phyloP scores from a whole-genome alignment of 2,329 filamentous ascomycete species.

The Akanthomyces dipterigenus region DNA sequence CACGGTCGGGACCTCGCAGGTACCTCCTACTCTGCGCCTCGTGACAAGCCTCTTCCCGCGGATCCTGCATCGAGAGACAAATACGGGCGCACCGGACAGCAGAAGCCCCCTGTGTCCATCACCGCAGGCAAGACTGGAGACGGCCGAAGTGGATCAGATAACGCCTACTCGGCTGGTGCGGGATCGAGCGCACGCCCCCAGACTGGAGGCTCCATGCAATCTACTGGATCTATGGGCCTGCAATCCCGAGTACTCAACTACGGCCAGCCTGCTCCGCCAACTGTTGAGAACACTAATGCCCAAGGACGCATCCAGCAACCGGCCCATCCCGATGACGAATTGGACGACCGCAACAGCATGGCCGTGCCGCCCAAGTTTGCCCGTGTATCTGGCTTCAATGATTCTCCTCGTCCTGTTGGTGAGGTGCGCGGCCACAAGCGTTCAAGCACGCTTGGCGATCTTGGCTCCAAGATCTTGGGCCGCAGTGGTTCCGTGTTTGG shows the following conservation, averaged over 20 bases:
- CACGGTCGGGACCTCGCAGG: conserved; percentile 39
- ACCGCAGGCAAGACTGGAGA: not conserved
- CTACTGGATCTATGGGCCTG: conserved; percentile 58
- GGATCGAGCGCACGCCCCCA: conserved; percentile 55
- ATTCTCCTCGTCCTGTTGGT: conserved; percentile 39
- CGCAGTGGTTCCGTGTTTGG: conserved; percentile 77
- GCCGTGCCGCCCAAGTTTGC: conserved; percentile 53
- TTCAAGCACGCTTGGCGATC: conserved; percentile 70
- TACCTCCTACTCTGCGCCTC: conserved; percentile 25
- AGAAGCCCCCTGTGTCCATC: conserved; percentile 20
- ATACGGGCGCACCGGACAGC: conserved; percentile 12
- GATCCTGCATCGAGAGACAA: conserved; percentile 38
- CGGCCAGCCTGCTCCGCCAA: conserved; percentile 79
- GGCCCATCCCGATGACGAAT: conserved; percentile 51
- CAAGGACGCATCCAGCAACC: conserved; percentile 88
- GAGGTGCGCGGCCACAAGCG: conserved; percentile 55
- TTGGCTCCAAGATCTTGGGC: conserved; percentile 79
- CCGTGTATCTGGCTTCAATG: conserved; percentile 50
- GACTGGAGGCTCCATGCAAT: conserved; percentile 76
- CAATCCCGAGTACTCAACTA: conserved; percentile 58
- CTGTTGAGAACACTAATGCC: conserved; percentile 80
- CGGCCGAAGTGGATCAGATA: conserved; percentile 32
- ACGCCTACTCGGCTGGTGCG: conserved; percentile 35
- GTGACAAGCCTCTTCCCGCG: conserved; percentile 54
- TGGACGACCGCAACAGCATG: conserved; percentile 52